Base-by-base conservation (phyloP, 805 yeast genomes). In the Metschnikowia lunata region DNA sequence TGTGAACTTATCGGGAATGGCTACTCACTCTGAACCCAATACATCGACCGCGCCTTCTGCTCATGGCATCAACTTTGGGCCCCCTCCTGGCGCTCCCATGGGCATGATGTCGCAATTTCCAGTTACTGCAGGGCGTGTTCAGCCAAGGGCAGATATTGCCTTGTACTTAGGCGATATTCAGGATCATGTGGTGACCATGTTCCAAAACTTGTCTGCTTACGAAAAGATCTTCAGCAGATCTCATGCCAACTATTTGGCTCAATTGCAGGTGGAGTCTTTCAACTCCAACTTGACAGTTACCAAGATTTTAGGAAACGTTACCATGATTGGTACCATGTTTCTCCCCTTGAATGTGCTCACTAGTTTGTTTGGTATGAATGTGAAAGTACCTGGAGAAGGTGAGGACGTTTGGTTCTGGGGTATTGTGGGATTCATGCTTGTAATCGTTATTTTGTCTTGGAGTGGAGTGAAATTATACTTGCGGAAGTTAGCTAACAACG, bases 351-450 rank as follows among this genome's bases (percentile, higher is more conserved):
- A 91, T 62, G 70, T 91, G 46, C 76, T 91, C 36, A 88, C 97
- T 2, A 96, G 97, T 62, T 60, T 90, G 50, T 91, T 91, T 66
- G 97, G 97, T 58, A 91, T 91, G 99, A 91, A 91, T 64, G 98
- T 91, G 14, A 64, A 56, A 10, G 85, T 91, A 27, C 97, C 97
- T 0, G 97, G 97, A 27, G 42, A 46, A 26, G 66, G 45, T 2
- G 37, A 43, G 12, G 36, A 38, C 13, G 37, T 38, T 37, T 54
- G 56, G 64, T 88, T 79, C 60, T 80, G 78, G 60, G 86, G 87
- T 35, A 80, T 83, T 47, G 58, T 83, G 7, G 86, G 57, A n/a
- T 54, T 53, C 29, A 55, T 59, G 58, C 45, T 57, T 40, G 23
- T 55, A 40, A 30, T 64, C 46, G 52, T 61, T 46, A 6, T 62